phyloP scores from a whole-genome alignment of 768 basidiomycete genomes.

The Phaeotremella fagi region DNA sequence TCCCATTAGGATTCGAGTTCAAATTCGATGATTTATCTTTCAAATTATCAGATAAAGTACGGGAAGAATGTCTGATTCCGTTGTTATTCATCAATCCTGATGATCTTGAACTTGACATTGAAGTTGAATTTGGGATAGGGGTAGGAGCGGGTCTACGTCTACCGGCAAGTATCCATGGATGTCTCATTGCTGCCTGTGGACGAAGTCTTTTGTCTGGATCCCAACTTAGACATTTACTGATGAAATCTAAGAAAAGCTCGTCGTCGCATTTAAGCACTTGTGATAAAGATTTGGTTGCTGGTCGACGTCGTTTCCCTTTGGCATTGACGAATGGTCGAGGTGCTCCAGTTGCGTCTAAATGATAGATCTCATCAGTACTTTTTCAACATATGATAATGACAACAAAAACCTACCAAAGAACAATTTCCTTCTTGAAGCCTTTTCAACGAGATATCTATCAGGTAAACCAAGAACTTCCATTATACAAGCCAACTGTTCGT shows the following conservation, averaged over 20 bases:
- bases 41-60: background rate
- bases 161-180: constrained; percentile 76
- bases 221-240: constrained; percentile 95
- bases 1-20: too few species aligned
- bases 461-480: constrained; percentile 98
- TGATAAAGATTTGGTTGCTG: constrained; percentile 81
- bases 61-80: background rate
- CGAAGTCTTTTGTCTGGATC: constrained; percentile 95
- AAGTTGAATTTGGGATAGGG: constrained; percentile 29
- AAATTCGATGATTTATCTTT: too few species aligned
- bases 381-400: background rate
- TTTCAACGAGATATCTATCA: constrained; percentile 90
- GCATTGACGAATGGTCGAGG: constrained; percentile 93
- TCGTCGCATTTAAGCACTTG: constrained; percentile 89
- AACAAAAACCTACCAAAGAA: constrained; percentile 74
- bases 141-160: constrained; percentile 48
- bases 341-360: constrained; percentile 79
- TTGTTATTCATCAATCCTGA: background rate
- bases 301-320: constrained; percentile 86
- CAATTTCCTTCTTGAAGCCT: constrained; percentile 84
- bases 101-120: background rate
- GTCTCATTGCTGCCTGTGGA: constrained; percentile 84
- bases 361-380: too few species aligned
- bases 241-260: constrained; percentile 93
- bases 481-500: constrained; percentile 95